phyloP scores from a whole-genome alignment of 441 rosid species.

The Eugenia klotzschiana region DNA sequence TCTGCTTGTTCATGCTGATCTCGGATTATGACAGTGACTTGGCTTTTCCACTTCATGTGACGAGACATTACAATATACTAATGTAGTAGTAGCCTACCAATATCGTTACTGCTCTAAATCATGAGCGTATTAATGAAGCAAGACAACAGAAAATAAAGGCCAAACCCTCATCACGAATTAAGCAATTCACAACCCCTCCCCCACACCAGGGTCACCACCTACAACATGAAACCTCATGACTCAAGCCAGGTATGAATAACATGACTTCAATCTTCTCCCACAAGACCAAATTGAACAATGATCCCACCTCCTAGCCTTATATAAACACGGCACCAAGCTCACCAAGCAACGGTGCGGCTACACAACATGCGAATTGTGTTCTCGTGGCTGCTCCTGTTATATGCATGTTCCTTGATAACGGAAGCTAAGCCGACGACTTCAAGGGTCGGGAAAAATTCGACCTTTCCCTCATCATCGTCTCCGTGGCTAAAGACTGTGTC shows the following conservation, averaged over 20 bases:
- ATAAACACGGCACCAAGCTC: background rate
- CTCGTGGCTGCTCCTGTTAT: background rate
- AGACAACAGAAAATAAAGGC: background rate
- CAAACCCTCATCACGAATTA: constrained; percentile 10
- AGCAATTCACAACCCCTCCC: background rate
- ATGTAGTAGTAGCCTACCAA: background rate
- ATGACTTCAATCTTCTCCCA: constrained; percentile 6
- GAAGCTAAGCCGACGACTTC: background rate
- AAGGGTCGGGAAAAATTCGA: background rate
- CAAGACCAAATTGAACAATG: background rate
- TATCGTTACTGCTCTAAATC: background rate
- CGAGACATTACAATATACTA: background rate
- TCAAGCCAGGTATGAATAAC: constrained; percentile 13
- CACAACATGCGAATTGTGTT: background rate
- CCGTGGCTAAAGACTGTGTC: constrained; percentile 22
- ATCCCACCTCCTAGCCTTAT: background rate
- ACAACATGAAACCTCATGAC: constrained; percentile 4
- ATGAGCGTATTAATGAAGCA: background rate
- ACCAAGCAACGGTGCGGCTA: constrained; percentile 1
- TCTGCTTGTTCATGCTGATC: background rate
- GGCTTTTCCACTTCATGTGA: background rate
- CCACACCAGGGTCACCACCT: constrained; percentile 1
- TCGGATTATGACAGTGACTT: background rate
- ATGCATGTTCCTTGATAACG: background rate
- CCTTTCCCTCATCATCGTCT: constrained; percentile 3